These are phyloP conservation scores for Ensete glaucum DNA, from an alignment of 176 grass and related monocot species.

Conservation along the genomic window DNA sequence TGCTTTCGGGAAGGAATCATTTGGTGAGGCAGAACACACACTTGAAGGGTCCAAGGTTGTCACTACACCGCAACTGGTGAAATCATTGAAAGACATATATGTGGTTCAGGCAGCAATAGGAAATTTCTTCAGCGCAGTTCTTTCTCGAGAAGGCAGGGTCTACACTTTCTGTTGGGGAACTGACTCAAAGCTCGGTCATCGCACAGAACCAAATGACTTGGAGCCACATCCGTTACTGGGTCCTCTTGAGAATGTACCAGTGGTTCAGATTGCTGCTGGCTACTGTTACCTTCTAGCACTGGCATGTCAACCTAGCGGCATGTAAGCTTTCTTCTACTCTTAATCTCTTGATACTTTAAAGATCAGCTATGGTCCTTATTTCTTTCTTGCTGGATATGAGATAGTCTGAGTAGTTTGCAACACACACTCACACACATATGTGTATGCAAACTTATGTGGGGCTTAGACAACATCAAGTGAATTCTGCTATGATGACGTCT, in stretches of 20 bases:
- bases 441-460: not conserved
- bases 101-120: constrained; percentile 80
- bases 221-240: constrained; percentile 59
- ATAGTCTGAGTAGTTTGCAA: no score
- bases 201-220: constrained; percentile 59
- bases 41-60: constrained; percentile 48
- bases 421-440: no score
- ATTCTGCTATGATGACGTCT: not conserved
- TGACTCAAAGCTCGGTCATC: constrained; percentile 70
- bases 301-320: constrained; percentile 71
- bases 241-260: constrained; percentile 65
- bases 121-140: constrained; percentile 85
- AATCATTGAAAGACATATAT: constrained; percentile 68
- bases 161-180: constrained; percentile 88
- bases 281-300: constrained; percentile 82
- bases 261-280: constrained; percentile 77
- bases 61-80: constrained; percentile 54
- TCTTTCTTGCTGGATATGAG: no score
- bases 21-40: constrained; percentile 72
- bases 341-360: not conserved
- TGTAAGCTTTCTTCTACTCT: constrained; percentile 43
- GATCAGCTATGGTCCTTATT: not conserved
- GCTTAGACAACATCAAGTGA: not conserved
- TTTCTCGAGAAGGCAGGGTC: constrained; percentile 69
- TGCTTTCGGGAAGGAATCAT: constrained; percentile 82